Conservation (phyloP, 495 filamentous ascomycete genomes). For the Aspergillus haitiensis region DNA sequence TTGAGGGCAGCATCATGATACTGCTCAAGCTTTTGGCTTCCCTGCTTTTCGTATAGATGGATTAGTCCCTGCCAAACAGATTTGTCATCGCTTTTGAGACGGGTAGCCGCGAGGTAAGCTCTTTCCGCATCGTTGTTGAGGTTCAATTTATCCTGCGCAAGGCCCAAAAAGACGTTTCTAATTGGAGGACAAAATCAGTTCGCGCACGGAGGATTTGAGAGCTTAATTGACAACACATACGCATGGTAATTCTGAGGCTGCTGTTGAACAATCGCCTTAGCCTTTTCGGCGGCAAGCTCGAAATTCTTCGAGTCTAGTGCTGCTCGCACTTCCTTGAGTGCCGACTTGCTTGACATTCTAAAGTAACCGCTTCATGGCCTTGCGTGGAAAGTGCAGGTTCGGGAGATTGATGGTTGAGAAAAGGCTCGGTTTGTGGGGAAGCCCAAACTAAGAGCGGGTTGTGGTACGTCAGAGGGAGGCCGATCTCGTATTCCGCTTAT, state of each 20-base stretch:
- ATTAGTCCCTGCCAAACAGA: slow-evolving; percentile 91
- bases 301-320: slow-evolving; percentile 80
- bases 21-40: slow-evolving; percentile 62
- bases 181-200: slow-evolving; percentile 10
- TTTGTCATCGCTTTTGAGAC: slow-evolving; percentile 57
- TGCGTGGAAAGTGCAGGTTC: slow-evolving; percentile 11
- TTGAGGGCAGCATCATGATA: slow-evolving; percentile 71
- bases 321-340: slow-evolving; percentile 78
- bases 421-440: slow-evolving; percentile 25
- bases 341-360: slow-evolving; percentile 66
- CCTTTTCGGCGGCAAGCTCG: slow-evolving; percentile 66
- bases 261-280: slow-evolving; percentile 62
- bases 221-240: slow-evolving; percentile 43
- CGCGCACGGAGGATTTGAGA: not conserved
- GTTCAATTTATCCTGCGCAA: slow-evolving; percentile 73
- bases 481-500: slow-evolving; percentile 19
- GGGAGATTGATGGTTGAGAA: slow-evolving; percentile 14
- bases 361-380: slow-evolving; percentile 25
- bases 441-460: slow-evolving; percentile 12
- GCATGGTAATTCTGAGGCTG: slow-evolving; percentile 83
- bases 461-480: slow-evolving; percentile 29
- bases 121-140: slow-evolving; percentile 68
- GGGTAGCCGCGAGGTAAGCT: slow-evolving; percentile 74
- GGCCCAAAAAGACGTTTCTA: slow-evolving; percentile 79
- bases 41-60: slow-evolving; percentile 78